These are phyloP conservation scores for Fomes fomentarius DNA, from an alignment of 1,284 basidiomycete species.

Conservation along the genomic window DNA sequence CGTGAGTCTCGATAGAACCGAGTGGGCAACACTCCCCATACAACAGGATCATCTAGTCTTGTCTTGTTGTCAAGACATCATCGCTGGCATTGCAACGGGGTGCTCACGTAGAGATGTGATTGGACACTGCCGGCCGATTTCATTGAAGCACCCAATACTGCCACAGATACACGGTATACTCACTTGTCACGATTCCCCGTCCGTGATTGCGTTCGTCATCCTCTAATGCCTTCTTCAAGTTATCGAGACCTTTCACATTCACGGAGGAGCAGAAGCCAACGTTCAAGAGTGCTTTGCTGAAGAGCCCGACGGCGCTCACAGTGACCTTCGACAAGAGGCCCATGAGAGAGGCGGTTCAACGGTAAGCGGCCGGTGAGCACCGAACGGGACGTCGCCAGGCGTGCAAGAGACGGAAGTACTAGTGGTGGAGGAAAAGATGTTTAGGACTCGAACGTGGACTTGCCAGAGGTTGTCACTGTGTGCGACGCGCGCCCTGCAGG, in stretches of 20 bases:
- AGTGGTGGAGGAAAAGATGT: too few species aligned
- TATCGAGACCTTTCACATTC: constrained; percentile 68
- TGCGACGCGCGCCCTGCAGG: too few species aligned
- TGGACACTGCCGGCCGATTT: constrained; percentile 63
- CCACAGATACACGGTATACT: constrained; percentile 32
- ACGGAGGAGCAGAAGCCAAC: constrained; percentile 65
- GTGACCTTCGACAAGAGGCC: constrained; percentile 48
- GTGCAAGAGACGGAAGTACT: too few species aligned
- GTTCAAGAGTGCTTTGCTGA: constrained; percentile 77
- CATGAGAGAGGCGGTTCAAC: background rate
- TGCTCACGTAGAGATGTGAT: constrained; percentile 88
- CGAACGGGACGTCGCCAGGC: too few species aligned
- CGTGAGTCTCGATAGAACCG: constrained; percentile 60
- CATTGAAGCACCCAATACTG: background rate
- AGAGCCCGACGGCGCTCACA: constrained; percentile 66
- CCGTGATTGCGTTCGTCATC: constrained; percentile 49
- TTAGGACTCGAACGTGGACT: too few species aligned
- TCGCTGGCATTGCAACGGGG: background rate
- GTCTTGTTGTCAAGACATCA: background rate
- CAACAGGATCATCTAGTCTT: constrained; percentile 77
- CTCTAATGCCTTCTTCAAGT: constrained; percentile 66
- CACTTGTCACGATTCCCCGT: constrained; percentile 81
- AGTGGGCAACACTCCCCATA: constrained; percentile 83
- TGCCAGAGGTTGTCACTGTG: too few species aligned
- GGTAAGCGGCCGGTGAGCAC: too few species aligned